A percentile compares a stretch with the other conserved stretches of the same genome.
Evolutionary conservation across 495 filamentous ascomycete species (phyloP).

Genomic region (Penicillium lividum): DNA sequence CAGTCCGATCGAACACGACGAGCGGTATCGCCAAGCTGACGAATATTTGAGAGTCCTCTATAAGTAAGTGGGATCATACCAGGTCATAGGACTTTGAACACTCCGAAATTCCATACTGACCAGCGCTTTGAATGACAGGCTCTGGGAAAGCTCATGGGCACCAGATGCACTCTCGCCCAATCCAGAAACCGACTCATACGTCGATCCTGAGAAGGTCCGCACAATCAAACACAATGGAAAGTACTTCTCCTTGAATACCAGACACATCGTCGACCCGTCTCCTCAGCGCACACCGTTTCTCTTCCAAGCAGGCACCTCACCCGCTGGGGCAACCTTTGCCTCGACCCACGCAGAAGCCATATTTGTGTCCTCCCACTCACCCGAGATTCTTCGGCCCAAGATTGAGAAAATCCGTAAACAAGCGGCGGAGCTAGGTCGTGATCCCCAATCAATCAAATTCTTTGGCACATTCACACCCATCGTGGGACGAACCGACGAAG

Average conservation of each 20-base stretch:
- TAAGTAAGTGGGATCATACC: conserved; percentile 33
- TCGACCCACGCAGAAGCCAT: conserved; percentile 64
- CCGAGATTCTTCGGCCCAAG: conserved; percentile 50
- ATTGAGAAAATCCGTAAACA: conserved; percentile 56
- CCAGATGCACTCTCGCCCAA: conserved; percentile 53
- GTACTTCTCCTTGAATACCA: conserved; percentile 53
- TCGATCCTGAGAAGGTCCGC: conserved; percentile 56
- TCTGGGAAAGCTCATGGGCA: conserved; percentile 65
- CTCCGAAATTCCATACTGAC: not conserved
- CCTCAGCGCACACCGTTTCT: conserved; percentile 65
- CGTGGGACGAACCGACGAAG: conserved; percentile 57
- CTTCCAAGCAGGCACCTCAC: conserved; percentile 64
- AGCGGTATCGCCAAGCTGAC: conserved; percentile 61
- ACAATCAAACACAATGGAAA: conserved; percentile 61
- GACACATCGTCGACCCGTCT: conserved; percentile 59
- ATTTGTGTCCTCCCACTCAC: conserved; percentile 59
- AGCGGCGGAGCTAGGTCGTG: conserved; percentile 52
- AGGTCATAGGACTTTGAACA: not conserved
- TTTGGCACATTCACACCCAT: conserved; percentile 61
- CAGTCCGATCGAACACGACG: conserved; percentile 58
- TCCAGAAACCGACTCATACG: conserved; percentile 50
- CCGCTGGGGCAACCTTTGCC: conserved; percentile 58
- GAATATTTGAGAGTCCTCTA: conserved; percentile 62
- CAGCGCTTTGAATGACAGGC: conserved; percentile 25
- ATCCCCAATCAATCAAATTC: conserved; percentile 59